Base-by-base conservation (phyloP, 441 rosid species). In the Adansonia grandidieri region DNA sequence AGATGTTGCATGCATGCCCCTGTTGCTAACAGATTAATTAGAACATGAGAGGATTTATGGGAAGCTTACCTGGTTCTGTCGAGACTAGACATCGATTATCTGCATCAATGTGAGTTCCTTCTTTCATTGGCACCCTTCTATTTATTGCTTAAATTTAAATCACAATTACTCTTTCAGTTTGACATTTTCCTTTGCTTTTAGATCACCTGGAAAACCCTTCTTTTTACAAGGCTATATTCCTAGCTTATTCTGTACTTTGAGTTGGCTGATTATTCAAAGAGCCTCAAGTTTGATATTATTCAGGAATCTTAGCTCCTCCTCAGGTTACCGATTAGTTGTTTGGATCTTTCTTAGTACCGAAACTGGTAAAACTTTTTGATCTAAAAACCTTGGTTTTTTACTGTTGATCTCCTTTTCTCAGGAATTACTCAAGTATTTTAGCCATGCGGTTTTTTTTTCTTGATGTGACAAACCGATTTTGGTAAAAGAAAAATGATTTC, bases 51-150 rank as follows among this genome's bases (percentile, higher is more conserved):
- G 87, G 80, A 77, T 51, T 80, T 77, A 89, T 84, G 90, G 87
- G 86, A 7, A 85, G 78, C 68, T 70, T 77, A 14, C 62, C 79
- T 3, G 77, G 79, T 70, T 64, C 79, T 8, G 67, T 62, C 17
- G 92, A 87, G 63, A 60, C 89, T 7, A 85, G 90, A 77, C 86
- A 86, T 58, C 85, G 90, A 3, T 82, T 87, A 75, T 78, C 91
- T 45, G 78, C 86, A 50, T 86, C 91, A 32, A 83, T 89, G 94
- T 88, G 73, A 86, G 92, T 84, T 77, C 57, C 37, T 11, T 77
- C 54, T 44, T 51, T 54, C 65, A 19, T 57, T 19, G 5, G 42
- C 19, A 22, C 42, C 32, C 53, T 22, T n/a, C 14, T 63, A 45
- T 19, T 47, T 11, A 10, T 20, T 67, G 17, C 15, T 17, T 44